Conservation (phyloP, 192 early-diverging fungal species). For the Rhizoclosmatium globosum region DNA sequence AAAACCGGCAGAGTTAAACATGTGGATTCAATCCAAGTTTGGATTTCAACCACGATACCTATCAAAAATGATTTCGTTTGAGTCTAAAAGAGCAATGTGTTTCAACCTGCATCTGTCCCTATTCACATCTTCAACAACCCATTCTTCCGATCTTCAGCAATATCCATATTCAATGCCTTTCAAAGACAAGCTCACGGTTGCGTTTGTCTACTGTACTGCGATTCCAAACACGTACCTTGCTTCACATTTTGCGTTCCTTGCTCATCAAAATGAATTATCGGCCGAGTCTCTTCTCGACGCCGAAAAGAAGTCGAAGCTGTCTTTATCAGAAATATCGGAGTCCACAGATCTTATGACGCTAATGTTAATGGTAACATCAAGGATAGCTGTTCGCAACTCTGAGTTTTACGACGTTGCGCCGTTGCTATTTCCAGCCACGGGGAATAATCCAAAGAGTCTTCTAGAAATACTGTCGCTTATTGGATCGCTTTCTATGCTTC, state of each 20-base stretch:
- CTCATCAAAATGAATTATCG: background rate
- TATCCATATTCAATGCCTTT: background rate
- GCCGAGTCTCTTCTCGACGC: background rate
- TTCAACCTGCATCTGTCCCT: background rate
- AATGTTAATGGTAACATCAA: background rate
- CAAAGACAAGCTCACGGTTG: background rate
- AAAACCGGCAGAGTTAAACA: background rate
- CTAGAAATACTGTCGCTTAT: background rate
- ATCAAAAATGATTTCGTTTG: background rate
- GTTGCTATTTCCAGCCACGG: background rate
- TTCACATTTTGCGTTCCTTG: background rate
- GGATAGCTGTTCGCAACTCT: background rate
- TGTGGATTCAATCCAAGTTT: background rate
- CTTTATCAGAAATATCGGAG: background rate
- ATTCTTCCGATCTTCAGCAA: background rate
- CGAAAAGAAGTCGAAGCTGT: background rate
- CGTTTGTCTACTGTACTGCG: background rate
- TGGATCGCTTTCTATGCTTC: background rate
- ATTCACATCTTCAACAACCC: background rate
- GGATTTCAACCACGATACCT: slow-evolving; percentile 6
- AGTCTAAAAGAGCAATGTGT: background rate
- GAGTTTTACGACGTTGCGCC: background rate
- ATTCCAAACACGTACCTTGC: slow-evolving; percentile 3
- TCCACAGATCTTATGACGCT: background rate
- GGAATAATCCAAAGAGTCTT: background rate